Conservation (phyloP, 352 stramenopile species). For the Globisporangium ultimum region DNA sequence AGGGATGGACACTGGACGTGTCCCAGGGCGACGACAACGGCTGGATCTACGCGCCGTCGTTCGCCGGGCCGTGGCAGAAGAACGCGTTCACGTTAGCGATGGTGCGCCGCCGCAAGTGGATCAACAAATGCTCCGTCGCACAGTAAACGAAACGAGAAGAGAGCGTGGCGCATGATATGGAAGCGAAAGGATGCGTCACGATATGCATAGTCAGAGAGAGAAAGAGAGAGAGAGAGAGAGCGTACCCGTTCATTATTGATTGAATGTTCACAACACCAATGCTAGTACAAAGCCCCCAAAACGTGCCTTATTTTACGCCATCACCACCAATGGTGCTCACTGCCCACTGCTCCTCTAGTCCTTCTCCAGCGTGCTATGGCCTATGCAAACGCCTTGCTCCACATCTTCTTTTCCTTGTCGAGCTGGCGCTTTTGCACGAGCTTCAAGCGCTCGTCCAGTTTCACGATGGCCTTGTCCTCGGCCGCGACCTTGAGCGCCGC, state of each 20-base stretch:
- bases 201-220: too few relatives aligned
- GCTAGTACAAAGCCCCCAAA: background rate
- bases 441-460: constrained; percentile 74
- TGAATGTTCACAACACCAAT: background rate
- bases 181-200: background rate
- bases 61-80: constrained; percentile 78
- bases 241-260: background rate
- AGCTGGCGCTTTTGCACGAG: constrained; percentile 66
- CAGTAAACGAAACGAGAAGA: constrained; percentile 6
- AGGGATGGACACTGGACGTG: constrained; percentile 76
- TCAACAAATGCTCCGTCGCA: constrained; percentile 56
- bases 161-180: background rate
- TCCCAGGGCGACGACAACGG: constrained; percentile 78
- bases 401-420: constrained; percentile 91
- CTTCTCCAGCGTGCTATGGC: background rate
- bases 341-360: background rate
- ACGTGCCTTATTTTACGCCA: too few relatives aligned
- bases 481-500: constrained; percentile 46
- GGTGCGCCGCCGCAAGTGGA: constrained; percentile 80
- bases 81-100: constrained; percentile 67
- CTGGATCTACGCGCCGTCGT: constrained; percentile 81
- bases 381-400: constrained; percentile 77
- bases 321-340: background rate
- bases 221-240: too few relatives aligned
- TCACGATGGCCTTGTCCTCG: constrained; percentile 75